Conservation (phyloP, 176 grass and related monocot species). For the Phyllostachys edulis region DNA sequence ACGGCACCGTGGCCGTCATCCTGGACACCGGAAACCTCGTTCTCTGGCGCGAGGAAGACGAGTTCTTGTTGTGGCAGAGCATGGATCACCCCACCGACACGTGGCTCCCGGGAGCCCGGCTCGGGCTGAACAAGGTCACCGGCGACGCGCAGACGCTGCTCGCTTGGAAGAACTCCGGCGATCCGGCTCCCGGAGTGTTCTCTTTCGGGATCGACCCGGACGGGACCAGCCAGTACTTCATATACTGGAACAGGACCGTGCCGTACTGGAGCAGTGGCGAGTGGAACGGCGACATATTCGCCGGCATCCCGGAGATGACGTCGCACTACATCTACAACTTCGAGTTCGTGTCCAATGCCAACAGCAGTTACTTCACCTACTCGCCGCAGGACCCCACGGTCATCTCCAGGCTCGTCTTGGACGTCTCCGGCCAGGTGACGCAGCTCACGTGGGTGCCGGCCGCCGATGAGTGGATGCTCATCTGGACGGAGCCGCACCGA, state of each 20-base stretch:
- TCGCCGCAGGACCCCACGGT: slow-evolving; percentile 7
- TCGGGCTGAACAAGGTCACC: slow-evolving; percentile 43
- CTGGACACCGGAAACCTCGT: slow-evolving; percentile 49
- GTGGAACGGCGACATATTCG: slow-evolving; percentile 35
- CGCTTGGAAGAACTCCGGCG: slow-evolving; percentile 42
- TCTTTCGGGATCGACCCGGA: slow-evolving; percentile 34
- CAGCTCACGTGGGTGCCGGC: slow-evolving; percentile 41
- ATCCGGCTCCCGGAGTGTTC: slow-evolving; percentile 47
- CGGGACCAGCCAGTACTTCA: slow-evolving; percentile 40
- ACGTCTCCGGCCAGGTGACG: slow-evolving; percentile 36
- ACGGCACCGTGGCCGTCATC: slow-evolving; percentile 30
- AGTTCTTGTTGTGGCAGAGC: slow-evolving; percentile 54
- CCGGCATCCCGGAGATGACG: slow-evolving; percentile 44
- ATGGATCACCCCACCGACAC: slow-evolving; percentile 49
- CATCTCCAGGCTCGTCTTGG: slow-evolving; percentile 43
- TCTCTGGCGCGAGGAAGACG: neutral
- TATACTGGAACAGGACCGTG: slow-evolving; percentile 29
- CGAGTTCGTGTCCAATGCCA: slow-evolving; percentile 19
- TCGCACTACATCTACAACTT: slow-evolving; percentile 43
- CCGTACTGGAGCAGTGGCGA: slow-evolving; percentile 42
- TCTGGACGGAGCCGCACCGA: slow-evolving; percentile 35
- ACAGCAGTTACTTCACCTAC: slow-evolving; percentile 54
- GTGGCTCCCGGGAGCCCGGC: slow-evolving; percentile 38
- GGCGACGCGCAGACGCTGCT: slow-evolving; percentile 21
- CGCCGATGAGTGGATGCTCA: slow-evolving; percentile 18